Base-by-base conservation (phyloP, 495 filamentous ascomycete genomes). In the Penicillium odoratum region DNA sequence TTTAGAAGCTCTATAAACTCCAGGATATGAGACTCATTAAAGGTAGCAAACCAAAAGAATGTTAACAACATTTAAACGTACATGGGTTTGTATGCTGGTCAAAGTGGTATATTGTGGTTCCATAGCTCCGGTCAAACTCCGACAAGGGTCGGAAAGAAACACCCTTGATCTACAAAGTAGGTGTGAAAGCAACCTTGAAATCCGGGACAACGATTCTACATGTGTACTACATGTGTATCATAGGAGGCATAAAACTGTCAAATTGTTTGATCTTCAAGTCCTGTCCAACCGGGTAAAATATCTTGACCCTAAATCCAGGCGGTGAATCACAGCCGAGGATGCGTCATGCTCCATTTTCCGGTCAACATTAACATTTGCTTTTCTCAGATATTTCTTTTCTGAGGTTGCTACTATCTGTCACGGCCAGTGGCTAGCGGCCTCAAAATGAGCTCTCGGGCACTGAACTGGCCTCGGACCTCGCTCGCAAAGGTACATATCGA, bases 361-460 rank as follows among this genome's bases (percentile, higher is more conserved):
- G 15, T 16, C 38, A 21, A 21, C 21, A 56, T 52, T 55, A 54
- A 51, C 54, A 31, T 26, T 38, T 51, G 30, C 45, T 61, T 46
- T 25, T 16, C 15, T 40, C 4, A 16, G 38, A 40, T 40, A 40
- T 16, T 42, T 16, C 38, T 54, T 26, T 21, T 53, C 47, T 40
- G 38, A 16, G 38, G 11, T 40, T 40, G 38, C 38, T 4, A 3
- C 10, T 15, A 16, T 3, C 16, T 25, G 5, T 18, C n/a, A 38
- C 48, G 48, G 21, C 34, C 40, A 18, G 53, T 53, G 28, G 21
- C 26, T 48, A 31, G 7, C 30, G 33, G 44, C 44, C 45, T 40
- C 38, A 40, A 16, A 40, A 77, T 77, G 74, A 69, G 69, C 65
- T 69, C 68, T 36, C 70, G 70, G 63, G 62, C 67, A 60, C 57